A percentile compares a stretch with the other conserved stretches of the same genome.
Conservation (phyloP, 192 early-diverging fungal genomes). For the Coemansia sp. region DNA sequence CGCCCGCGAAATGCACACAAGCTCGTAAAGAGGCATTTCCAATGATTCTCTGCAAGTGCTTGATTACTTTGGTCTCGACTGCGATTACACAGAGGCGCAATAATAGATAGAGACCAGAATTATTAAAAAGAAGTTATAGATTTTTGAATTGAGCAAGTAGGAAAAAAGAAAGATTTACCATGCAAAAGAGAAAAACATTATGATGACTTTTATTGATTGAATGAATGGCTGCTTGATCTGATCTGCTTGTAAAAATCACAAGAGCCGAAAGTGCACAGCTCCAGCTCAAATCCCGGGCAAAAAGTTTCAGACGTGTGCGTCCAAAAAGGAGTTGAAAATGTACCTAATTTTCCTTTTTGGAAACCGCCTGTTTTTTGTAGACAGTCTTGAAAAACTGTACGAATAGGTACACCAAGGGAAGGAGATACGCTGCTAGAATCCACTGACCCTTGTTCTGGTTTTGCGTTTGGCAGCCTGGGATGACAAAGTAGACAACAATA, state of each 20-base stretch:
- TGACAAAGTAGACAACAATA: slow-evolving; percentile 64
- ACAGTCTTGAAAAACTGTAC: slow-evolving; percentile 75
- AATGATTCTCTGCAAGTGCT: neutral
- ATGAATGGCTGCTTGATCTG: no score
- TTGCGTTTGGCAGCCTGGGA: slow-evolving; percentile 56
- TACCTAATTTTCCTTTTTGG: slow-evolving; percentile 14
- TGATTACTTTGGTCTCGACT: neutral
- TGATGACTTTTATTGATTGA: no score
- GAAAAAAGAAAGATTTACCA: neutral
- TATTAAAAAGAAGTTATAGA: neutral
- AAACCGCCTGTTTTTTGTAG: slow-evolving; percentile 45
- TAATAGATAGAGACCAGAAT: neutral
- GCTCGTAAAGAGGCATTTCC: slow-evolving; percentile 70
- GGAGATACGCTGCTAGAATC: slow-evolving; percentile 68
- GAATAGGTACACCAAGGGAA: slow-evolving; percentile 78
- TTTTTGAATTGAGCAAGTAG: neutral
- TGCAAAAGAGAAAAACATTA: neutral
- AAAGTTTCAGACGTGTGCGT: no score
- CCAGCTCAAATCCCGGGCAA: no score
- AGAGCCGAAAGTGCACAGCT: no score
- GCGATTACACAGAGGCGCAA: neutral
- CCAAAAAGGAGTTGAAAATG: slow-evolving; percentile 19
- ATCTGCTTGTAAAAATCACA: no score
- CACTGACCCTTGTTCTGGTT: slow-evolving; percentile 59
- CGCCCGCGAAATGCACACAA: slow-evolving; percentile 68